phyloP scores from a whole-genome alignment of 306 rosid species.

The Vachellia pachyceras region DNA sequence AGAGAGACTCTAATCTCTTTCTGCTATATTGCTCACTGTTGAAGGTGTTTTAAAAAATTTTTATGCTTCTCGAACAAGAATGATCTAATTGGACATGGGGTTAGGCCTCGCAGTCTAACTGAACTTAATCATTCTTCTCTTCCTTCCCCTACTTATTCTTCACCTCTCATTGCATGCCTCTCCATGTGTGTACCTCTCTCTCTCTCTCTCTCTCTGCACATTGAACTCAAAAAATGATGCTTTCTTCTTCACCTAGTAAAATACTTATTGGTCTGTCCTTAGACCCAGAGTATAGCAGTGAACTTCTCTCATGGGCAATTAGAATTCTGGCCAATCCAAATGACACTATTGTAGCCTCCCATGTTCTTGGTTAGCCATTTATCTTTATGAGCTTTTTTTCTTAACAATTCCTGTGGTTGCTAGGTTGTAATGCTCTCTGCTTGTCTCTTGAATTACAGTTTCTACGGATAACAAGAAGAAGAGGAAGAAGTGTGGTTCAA shows the following conservation, averaged over 20 bases:
- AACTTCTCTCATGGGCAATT: conserved; percentile 78
- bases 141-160: conserved; percentile 54
- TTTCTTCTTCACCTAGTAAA: conserved; percentile 49
- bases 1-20: conserved; percentile 40
- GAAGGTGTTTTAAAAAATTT: conserved; percentile 28
- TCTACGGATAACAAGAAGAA: conserved; percentile 58
- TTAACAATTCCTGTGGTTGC: no score
- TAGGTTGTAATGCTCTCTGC: no score
- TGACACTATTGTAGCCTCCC: conserved; percentile 79
- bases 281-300: conserved; percentile 67
- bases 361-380: conserved; percentile 78
- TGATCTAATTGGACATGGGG: conserved; percentile 55
- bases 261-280: conserved; percentile 82
- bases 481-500: conserved; percentile 45
- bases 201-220: conserved; percentile 22
- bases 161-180: conserved; percentile 39
- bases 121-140: conserved; percentile 65
- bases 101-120: conserved; percentile 75
- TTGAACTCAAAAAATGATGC: conserved; percentile 42
- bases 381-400: neutral
- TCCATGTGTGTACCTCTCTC: conserved; percentile 3
- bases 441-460: conserved; percentile 44
- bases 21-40: conserved; percentile 35
- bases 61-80: conserved; percentile 90
- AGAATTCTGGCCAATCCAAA: conserved; percentile 73